Evolutionary conservation across 352 stramenopile genomes (phyloP), one percentile per base, ranked within the genome.

Genomic region (Blastocystis hominis): DNA sequence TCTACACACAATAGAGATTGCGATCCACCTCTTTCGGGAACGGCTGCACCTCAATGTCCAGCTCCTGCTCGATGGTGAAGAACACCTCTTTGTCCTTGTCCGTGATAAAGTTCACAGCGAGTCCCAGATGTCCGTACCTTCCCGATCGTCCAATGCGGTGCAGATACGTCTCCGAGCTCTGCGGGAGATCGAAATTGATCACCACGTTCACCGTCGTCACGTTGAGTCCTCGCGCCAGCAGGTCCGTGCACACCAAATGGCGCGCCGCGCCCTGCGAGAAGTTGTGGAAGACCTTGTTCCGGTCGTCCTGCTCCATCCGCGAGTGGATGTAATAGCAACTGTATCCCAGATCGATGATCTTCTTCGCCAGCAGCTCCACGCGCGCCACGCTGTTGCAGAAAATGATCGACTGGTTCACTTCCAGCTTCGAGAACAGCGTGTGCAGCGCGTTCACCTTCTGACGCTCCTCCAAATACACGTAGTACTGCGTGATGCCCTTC

Each of bases 181-280:
- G 98, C 13, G 97, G 97, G 90, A 99, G 99, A 91, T 99, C 97
- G 90, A 99, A 99, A 91, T 99, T 99, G 91, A 99, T 99, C 50
- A 99, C 97, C n/a, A 99, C 96, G 90, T 99, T 99, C 30, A 99
- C 97, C 70, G 94, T 97, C 91, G 98, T 95, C 90, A 99, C 98
- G 90, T 99, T 97, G 78, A 99, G 98, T 90, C 97, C 97, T 75
- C 97, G 94, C 69, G 96, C 98, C 90, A 99, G 98, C 62, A 99
- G 91, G 89, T 99, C 97, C 89, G 93, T 90, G 88, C 94, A 98
- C 61, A 99, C 97, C 44, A 99, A 91, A 90, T 98, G 95, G 55
- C 96, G 93, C 55, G 96, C 98, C 1, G 94, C 94, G 59, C 96
- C 96, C 86, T 98, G 98, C 66, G 95, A 93, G 91, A 99, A 99